phyloP scores from a whole-genome alignment of 2,329 filamentous ascomycete genomes.

The Fusarium sp. region DNA sequence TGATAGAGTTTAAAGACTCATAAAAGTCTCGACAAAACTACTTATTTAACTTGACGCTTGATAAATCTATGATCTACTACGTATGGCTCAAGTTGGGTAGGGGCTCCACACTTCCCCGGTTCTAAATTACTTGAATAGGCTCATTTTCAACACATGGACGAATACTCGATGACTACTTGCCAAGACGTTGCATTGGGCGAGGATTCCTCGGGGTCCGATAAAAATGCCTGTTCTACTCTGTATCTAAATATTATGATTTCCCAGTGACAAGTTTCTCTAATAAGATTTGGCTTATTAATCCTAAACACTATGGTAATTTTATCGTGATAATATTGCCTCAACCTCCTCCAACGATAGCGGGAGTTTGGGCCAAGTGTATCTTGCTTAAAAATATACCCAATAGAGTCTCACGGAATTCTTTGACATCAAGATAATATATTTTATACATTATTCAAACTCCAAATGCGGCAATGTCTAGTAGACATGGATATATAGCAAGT shows the following conservation, averaged over 20 bases:
- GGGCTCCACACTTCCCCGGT: slow-evolving; percentile 25
- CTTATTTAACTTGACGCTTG: slow-evolving; percentile 16
- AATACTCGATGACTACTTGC: not conserved
- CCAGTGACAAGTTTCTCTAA: no score
- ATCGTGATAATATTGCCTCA: no score
- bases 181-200: not conserved
- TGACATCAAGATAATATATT: not conserved
- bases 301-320: no score
- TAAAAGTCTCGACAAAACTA: slow-evolving; percentile 1
- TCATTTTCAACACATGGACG: not conserved
- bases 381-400: not conserved
- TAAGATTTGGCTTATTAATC: no score
- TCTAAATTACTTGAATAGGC: not conserved
- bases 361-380: no score
- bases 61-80: no score
- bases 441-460: not conserved
- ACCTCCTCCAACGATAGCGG: no score
- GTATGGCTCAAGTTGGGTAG: not conserved
- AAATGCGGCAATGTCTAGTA: not conserved
- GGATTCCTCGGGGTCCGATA: not conserved
- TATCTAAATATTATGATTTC: no score
- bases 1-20: slow-evolving; percentile 17
- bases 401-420: not conserved
- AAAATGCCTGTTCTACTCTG: no score
- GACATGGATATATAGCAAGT: not conserved